These are phyloP conservation scores for Streptanthus diversifolius DNA, from an alignment of 345 rosid genomes.

Conservation along the genomic window DNA sequence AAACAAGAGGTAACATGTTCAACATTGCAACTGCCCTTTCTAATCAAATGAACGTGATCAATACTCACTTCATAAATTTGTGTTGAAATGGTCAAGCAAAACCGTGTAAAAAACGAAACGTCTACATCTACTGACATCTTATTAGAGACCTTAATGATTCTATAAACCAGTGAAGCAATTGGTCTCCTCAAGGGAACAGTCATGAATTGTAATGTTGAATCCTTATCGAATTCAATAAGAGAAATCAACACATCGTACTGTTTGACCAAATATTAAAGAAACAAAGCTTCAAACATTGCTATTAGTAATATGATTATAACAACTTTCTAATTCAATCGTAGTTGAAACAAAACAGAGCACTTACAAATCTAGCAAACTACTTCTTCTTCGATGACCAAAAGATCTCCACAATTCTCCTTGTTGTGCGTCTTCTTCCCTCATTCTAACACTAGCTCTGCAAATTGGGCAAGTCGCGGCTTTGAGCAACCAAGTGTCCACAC, in stretches of 20 bases:
- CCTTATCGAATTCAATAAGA: neutral
- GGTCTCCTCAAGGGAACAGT: neutral
- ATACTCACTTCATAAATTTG: neutral
- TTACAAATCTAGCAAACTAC: conserved; percentile 40
- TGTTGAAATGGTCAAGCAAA: conserved; percentile 19
- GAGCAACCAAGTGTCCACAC: conserved; percentile 76
- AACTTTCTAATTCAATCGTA: neutral
- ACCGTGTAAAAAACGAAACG: neutral
- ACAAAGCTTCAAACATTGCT: neutral
- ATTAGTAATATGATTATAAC: too few relatives aligned
- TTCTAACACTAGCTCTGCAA: conserved; percentile 52
- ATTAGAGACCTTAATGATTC: neutral
- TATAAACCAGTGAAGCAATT: neutral
- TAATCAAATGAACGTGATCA: neutral
- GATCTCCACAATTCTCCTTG: conserved; percentile 17
- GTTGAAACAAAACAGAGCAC: conserved; percentile 12
- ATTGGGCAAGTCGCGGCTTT: conserved; percentile 66
- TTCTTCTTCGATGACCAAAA: conserved; percentile 32
- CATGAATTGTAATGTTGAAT: neutral
- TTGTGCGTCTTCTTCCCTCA: conserved; percentile 32
- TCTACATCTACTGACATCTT: neutral
- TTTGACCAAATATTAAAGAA: neutral
- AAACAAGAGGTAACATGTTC: neutral
- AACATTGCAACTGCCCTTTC: too few relatives aligned
- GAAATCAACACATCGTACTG: neutral